Base-by-base conservation (phyloP, 164 flowering plant species). In the Magnolia sinica region DNA sequence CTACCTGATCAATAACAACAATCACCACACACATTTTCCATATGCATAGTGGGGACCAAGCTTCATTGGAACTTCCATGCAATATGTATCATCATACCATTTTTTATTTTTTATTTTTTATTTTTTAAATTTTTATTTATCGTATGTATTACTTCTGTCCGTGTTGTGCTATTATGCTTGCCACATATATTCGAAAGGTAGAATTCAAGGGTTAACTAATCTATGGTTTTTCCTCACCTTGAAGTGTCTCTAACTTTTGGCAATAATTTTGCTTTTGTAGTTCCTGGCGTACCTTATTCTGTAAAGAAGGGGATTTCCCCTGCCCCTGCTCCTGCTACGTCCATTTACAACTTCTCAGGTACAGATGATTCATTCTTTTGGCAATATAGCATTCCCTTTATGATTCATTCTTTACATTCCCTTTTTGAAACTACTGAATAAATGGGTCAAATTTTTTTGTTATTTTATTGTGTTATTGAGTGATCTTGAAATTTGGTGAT, bases 211-310 rank as follows among this genome's bases (percentile, higher is more conserved):
- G 22, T 65, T 24, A 65, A 65, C 24, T 2, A 24, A 2, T 65
- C 22, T 63, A 63, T 65, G 8, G 27, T 3, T 27, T 64, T 24
- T 70, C 3, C 64, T 49, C 51, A 45, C 24, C 27, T 14, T 61
- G 73, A 70, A 68, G 51, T 1, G 64, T 51, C 18, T 51, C 68
- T 73, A 13, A 69, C 70, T 63, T 24, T 22, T 68, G 74, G n/a
- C 59, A 19, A 55, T 68, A 8, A 29, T 52, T 45, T 64, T 72
- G 50, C 4, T 76, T 72, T 80, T 88, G 76, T 73, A 95, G 98
- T 89, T 86, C 98, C 98, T 72, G 98, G 98, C 31, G 92, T 84
- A 67, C 91, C 97, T 70, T 92, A 92, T 87, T 87, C 89, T 18
- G 7, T 77, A 70, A 78, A 87, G 79, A 82, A 78, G 73, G 84